phyloP scores from a whole-genome alignment of 73 alveolate genomes.

The Breviolum minutum region DNA sequence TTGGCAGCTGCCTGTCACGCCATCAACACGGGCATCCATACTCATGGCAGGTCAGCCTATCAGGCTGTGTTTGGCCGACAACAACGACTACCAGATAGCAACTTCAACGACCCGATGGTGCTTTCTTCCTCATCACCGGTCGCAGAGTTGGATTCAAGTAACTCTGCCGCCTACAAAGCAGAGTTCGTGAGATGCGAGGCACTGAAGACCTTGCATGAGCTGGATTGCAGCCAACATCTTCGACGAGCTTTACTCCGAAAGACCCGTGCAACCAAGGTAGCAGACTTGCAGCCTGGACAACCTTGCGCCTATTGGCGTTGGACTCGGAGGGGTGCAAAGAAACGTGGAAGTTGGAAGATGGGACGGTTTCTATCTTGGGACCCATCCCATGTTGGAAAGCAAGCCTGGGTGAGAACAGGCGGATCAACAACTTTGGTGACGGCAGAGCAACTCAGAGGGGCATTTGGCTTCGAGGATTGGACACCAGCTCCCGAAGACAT shows the following conservation, averaged over 20 bases:
- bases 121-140: background rate
- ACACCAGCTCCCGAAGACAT: conserved; percentile 1
- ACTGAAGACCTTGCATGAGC: background rate
- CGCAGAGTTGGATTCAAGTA: background rate
- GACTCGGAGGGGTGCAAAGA: background rate
- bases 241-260: conserved; percentile 30
- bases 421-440: conserved; percentile 24
- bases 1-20: background rate
- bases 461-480: conserved; percentile 47
- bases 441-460: conserved; percentile 37
- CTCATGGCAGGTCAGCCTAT: conserved; percentile 10
- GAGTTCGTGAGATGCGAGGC: conserved; percentile 17
- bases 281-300: conserved; percentile 52
- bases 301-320: conserved; percentile 28
- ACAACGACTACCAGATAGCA: background rate
- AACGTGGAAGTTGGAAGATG: conserved; percentile 4
- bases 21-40: background rate
- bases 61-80: conserved; percentile 37
- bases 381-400: conserved; percentile 5
- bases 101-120: background rate
- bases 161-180: background rate
- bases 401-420: conserved; percentile 24
- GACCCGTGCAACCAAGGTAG: background rate
- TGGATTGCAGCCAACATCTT: background rate
- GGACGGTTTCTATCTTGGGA: conserved; percentile 28